Percentiles rank a stretch among this genome's conserved stretches.
Conservation (phyloP, 495 filamentous ascomycete genomes). For the Lasiosphaeriaceae sp. region DNA sequence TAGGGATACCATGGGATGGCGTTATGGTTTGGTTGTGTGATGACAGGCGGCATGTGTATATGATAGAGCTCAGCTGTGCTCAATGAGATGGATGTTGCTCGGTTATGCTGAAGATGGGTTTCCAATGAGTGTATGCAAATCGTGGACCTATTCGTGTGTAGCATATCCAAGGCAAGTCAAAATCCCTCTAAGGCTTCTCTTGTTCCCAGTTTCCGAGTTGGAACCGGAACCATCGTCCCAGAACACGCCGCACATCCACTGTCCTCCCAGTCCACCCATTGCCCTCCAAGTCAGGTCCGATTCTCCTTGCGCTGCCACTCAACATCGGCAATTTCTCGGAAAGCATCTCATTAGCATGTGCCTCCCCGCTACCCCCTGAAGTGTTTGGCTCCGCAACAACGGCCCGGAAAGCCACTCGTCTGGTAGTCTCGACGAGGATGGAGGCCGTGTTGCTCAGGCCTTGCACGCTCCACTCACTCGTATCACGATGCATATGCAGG, state of each 20-base stretch:
- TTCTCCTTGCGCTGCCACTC: constrained; percentile 51
- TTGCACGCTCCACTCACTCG: constrained; percentile 79
- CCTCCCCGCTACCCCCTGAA: not conserved
- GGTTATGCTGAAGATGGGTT: no score
- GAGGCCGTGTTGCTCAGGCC: constrained; percentile 70
- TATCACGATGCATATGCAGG: constrained; percentile 63
- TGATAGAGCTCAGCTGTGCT: no score
- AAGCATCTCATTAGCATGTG: constrained; percentile 37
- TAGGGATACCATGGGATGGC: constrained; percentile 23
- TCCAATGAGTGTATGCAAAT: no score
- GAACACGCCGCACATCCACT: constrained; percentile 59
- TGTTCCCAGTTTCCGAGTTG: constrained; percentile 30
- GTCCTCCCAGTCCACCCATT: constrained; percentile 63
- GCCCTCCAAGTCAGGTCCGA: constrained; percentile 43
- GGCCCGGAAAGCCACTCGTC: constrained; percentile 30
- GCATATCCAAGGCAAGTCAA: no score
- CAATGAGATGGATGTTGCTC: no score
- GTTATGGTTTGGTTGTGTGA: constrained; percentile 17
- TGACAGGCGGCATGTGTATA: not conserved
- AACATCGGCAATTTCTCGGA: constrained; percentile 59
- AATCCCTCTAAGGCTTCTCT: no score
- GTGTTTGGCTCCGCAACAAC: constrained; percentile 30
- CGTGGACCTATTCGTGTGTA: no score
- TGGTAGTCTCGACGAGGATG: constrained; percentile 61
- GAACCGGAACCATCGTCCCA: constrained; percentile 72